A percentile compares a stretch with the other conserved stretches of the same genome.
These are phyloP conservation scores for Ceratobasidium sp. DNA, from an alignment of 1,284 basidiomycete genomes.

Conservation along the genomic window DNA sequence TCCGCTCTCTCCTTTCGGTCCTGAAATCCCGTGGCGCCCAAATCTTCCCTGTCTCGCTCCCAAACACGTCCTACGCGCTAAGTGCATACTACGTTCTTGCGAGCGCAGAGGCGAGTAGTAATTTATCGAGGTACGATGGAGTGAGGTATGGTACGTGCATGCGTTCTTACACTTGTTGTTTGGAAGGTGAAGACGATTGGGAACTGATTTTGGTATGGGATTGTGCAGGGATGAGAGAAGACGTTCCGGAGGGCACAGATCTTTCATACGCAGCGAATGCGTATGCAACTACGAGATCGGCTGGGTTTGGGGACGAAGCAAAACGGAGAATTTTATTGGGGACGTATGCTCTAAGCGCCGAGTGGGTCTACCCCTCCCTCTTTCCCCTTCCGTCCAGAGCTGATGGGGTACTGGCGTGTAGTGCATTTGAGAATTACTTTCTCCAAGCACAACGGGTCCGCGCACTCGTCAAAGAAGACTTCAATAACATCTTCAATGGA, in stretches of 20 bases:
- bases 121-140: constrained; percentile 91
- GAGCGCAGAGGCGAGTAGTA: constrained; percentile 93
- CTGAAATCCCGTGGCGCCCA: constrained; percentile 72
- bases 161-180: background rate
- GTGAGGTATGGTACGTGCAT: constrained; percentile 61
- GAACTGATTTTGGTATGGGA: background rate
- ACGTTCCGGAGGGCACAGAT: constrained; percentile 59
- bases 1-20: constrained; percentile 62
- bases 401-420: constrained; percentile 52
- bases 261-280: constrained; percentile 61
- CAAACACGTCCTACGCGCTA: constrained; percentile 79
- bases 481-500: constrained; percentile 69
- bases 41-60: constrained; percentile 80
- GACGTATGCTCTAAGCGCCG: constrained; percentile 90
- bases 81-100: constrained; percentile 97
- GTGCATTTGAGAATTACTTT: constrained; percentile 97
- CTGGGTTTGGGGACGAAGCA: constrained; percentile 86
- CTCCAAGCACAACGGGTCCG: constrained; percentile 89
- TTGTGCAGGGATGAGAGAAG: constrained; percentile 61
- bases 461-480: constrained; percentile 76
- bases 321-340: constrained; percentile 90
- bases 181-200: background rate
- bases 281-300: constrained; percentile 69
- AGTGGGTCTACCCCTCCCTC: constrained; percentile 64
- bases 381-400: background rate